Conservation (phyloP, 305 asterid species). For the Ilex paraguariensis region DNA sequence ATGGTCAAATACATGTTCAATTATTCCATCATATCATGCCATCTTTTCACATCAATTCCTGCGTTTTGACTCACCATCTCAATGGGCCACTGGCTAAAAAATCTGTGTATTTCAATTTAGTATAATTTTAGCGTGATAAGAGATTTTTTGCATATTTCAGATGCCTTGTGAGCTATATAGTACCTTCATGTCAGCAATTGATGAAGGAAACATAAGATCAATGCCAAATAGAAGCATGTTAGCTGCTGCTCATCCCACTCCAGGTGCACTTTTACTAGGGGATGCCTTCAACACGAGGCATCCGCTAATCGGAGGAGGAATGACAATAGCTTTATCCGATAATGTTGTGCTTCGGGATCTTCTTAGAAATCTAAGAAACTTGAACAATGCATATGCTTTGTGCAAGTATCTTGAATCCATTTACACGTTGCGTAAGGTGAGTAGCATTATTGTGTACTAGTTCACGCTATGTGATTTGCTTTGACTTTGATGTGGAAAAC, state of each 20-base stretch:
- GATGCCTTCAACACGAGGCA: slow-evolving; percentile 88
- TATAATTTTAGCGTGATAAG: no score
- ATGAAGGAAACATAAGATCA: slow-evolving; percentile 64
- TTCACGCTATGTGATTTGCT: no score
- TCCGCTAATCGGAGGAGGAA: slow-evolving; percentile 87
- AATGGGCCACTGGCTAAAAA: no score
- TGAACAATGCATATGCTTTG: slow-evolving; percentile 39
- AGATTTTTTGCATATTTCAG: no score
- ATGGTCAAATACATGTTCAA: no score
- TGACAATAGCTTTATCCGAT: slow-evolving; percentile 81
- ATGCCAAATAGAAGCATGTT: slow-evolving; percentile 90
- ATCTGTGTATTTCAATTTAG: no score
- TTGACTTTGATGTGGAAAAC: no score
- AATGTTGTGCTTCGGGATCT: slow-evolving; percentile 79
- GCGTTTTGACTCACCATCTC: no score
- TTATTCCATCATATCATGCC: no score
- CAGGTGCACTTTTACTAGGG: slow-evolving; percentile 68
- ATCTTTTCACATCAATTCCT: no score
- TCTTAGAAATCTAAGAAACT: slow-evolving; percentile 43
- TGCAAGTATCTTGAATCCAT: slow-evolving; percentile 71
- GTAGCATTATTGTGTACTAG: no score
- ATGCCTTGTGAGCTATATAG: slow-evolving; percentile 53
- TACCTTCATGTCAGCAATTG: no score
- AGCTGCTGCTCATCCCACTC: slow-evolving; percentile 72
- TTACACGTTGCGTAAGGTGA: slow-evolving; percentile 67